Evolutionary conservation across 495 filamentous ascomycete genomes (phyloP).

Genomic region (Talaromyces thailandensis): DNA sequence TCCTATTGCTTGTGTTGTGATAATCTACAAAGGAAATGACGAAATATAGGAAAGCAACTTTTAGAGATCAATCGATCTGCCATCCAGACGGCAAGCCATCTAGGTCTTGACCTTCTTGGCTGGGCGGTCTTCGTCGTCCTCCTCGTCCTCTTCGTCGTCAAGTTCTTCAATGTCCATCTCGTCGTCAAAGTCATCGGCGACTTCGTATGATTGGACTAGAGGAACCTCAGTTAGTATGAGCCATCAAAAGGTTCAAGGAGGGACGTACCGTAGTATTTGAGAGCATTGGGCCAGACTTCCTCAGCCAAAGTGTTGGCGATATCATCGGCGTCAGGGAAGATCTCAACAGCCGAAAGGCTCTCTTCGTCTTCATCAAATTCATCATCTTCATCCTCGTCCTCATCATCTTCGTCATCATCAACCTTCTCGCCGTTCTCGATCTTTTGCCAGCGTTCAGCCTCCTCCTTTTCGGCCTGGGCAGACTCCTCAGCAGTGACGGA

Average conservation of each 20-base stretch:
- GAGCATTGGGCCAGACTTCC: conserved; percentile 77
- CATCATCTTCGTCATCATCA: conserved; percentile 32
- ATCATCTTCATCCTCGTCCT: conserved; percentile 43
- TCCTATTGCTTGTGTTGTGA: conserved; percentile 57
- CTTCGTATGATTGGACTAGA: conserved; percentile 26
- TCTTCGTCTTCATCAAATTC: conserved; percentile 45
- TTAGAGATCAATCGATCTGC: neutral
- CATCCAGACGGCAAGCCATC: conserved; percentile 10
- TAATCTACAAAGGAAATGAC: neutral
- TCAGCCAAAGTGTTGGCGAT: conserved; percentile 72
- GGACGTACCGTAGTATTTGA: conserved; percentile 82
- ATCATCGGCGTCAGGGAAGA: conserved; percentile 73
- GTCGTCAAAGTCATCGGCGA: conserved; percentile 16
- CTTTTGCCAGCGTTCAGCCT: conserved; percentile 49
- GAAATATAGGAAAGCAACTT: neutral
- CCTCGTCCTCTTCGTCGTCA: conserved; percentile 15
- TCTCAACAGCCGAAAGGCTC: conserved; percentile 53
- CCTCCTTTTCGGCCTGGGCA: conserved; percentile 44
- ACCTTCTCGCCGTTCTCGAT: conserved; percentile 44
- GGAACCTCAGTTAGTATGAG: conserved; percentile 9
- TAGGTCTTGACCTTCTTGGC: conserved; percentile 36
- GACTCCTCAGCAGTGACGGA: conserved; percentile 63
- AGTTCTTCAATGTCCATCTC: conserved; percentile 26
- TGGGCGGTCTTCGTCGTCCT: conserved; percentile 20
- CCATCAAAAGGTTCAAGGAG: neutral